These are phyloP conservation scores for Biscutella laevigata DNA, from an alignment of 441 rosid species.

Conservation along the genomic window DNA sequence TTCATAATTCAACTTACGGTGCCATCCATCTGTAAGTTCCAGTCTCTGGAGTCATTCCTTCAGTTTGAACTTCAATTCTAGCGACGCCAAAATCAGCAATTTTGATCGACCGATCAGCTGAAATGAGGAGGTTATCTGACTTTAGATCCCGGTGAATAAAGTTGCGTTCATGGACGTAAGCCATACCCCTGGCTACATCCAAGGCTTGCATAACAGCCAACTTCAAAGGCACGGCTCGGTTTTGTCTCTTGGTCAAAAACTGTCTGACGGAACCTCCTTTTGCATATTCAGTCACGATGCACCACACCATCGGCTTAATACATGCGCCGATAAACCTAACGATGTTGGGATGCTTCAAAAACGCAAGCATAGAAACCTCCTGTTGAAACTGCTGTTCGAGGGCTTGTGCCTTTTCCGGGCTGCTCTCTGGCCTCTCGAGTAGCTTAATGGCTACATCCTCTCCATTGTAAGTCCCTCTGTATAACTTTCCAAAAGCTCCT, in stretches of 20 bases:
- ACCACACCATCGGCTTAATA: slow-evolving; percentile 84
- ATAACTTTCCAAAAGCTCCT: slow-evolving; percentile 92
- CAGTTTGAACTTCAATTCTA: slow-evolving; percentile 92
- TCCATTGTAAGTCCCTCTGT: slow-evolving; percentile 84
- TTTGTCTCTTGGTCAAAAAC: slow-evolving; percentile 67
- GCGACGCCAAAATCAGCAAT: slow-evolving; percentile 99
- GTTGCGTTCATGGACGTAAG: slow-evolving; percentile 72
- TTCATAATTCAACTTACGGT: slow-evolving; percentile 55
- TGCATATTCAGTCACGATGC: slow-evolving; percentile 92
- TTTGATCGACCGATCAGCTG: slow-evolving; percentile 80
- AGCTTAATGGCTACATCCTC: slow-evolving; percentile 91
- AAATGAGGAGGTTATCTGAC: slow-evolving; percentile 84
- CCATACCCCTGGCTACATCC: slow-evolving; percentile 97
- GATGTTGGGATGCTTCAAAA: slow-evolving; percentile 74
- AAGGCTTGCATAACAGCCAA: slow-evolving; percentile 89
- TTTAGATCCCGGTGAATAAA: slow-evolving; percentile 86
- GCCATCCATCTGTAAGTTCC: slow-evolving; percentile 99
- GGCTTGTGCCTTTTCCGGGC: slow-evolving; percentile 59
- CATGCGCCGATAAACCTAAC: slow-evolving; percentile 92
- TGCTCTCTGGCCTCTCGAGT: slow-evolving; percentile 71
- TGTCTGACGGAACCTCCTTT: slow-evolving; percentile 95
- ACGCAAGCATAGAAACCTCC: slow-evolving; percentile 90
- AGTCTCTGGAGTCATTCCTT: slow-evolving; percentile 98
- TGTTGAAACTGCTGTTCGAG: slow-evolving; percentile 97
- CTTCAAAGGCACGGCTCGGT: slow-evolving; percentile 72